Evolutionary conservation across 306 rosid species (phyloP), one percentile per base, ranked within the genome.

Genomic region (Glycine latifolia): DNA sequence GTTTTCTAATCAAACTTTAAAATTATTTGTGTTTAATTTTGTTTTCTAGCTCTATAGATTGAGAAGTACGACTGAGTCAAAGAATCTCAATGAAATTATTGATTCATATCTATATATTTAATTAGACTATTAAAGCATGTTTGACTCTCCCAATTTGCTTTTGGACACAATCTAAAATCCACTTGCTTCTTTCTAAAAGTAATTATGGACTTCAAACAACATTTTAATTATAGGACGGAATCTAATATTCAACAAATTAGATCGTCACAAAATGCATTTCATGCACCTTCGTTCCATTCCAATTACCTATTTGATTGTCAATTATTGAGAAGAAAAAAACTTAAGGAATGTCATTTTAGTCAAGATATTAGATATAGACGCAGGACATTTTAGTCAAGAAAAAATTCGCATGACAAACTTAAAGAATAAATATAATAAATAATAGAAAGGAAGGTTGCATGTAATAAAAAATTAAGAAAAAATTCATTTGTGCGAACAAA

Each of bases 141-240:
- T 75, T 75, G 79, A 58, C 79, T 75, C 68, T 56, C 3, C 79
- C 26, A 56, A 73, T 2, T 16, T 43, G 15, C 55, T 41, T 58
- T 43, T 75, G 69, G 26, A 75, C 79, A 4, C 70, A 59, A 59
- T 44, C 55, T 74, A 41, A 59, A 58, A 20, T 43, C 37, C 56
- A 75, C n/a, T 26, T 20, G 46, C 69, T 59, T 43, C 20, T 20
- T 20, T 75, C 14, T 11, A 13, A 76, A 59, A 44, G 20, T 44
- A 8, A 53, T 26, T 31, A 75, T 44, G 26, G 1, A 43, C 9
- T 69, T 60, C 43, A 75, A 41, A 59, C 79, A 75, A 44, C 70
- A 75, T 17, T 59, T 63, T 12, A 63, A 13, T 75, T 13, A 10
- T 43, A 6, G 17, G 4, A 58, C 8, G 10, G 56, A 43, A 75